phyloP scores from a whole-genome alignment of 1,284 basidiomycete genomes.

The Irpex sp. region DNA sequence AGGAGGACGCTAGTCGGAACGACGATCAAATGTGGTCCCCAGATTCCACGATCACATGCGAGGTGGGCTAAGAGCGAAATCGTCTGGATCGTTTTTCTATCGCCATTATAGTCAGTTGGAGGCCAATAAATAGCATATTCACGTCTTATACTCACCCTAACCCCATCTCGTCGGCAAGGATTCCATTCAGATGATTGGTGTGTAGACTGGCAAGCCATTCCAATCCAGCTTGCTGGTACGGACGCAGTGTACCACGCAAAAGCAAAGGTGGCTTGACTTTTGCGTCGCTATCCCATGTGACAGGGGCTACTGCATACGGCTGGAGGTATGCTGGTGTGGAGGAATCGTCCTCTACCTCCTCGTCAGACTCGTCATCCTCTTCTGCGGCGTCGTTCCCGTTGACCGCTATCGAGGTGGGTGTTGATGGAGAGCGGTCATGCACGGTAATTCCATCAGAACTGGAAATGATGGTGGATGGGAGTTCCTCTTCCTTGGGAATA shows the following conservation, averaged over 20 bases:
- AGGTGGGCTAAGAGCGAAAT: slow-evolving; percentile 91
- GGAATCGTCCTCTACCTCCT: slow-evolving; percentile 26
- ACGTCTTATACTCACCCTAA: slow-evolving; percentile 61
- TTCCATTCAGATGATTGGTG: slow-evolving; percentile 86
- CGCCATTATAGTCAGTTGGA: neutral
- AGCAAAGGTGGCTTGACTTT: slow-evolving; percentile 76
- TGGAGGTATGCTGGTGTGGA: slow-evolving; percentile 57
- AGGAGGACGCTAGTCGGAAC: slow-evolving; percentile 94
- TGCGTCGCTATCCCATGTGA: slow-evolving; percentile 56
- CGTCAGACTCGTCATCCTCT: slow-evolving; percentile 21
- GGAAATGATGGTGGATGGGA: neutral
- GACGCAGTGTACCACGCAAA: slow-evolving; percentile 83
- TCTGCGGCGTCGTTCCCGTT: slow-evolving; percentile 17
- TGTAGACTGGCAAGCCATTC: slow-evolving; percentile 96
- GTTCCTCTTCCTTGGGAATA: neutral
- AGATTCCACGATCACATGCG: slow-evolving; percentile 91
- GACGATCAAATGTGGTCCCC: slow-evolving; percentile 96
- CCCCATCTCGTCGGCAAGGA: slow-evolving; percentile 92
- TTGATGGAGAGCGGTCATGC: slow-evolving; percentile 4
- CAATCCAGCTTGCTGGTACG: slow-evolving; percentile 92
- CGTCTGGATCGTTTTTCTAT: slow-evolving; percentile 95
- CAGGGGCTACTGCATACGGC: slow-evolving; percentile 63
- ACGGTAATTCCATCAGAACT: slow-evolving; percentile 6
- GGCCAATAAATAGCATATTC: neutral
- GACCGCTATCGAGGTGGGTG: neutral